phyloP scores from a whole-genome alignment of 176 grass and related monocot species.

The Melocanna baccifera region DNA sequence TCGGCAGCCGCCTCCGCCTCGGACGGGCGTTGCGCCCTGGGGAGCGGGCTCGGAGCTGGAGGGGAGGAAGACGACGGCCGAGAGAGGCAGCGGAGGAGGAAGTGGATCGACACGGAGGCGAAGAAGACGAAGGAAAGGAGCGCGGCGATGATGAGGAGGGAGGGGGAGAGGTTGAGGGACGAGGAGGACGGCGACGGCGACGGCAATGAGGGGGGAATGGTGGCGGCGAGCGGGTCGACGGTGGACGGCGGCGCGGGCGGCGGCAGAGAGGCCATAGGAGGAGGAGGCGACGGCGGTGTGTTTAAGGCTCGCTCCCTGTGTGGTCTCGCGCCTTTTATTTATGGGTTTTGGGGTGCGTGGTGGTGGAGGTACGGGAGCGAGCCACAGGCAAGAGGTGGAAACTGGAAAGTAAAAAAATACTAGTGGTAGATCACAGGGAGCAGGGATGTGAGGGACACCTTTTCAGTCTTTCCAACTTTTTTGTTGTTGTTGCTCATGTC shows the following conservation, averaged over 20 bases:
- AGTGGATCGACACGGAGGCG: conserved; percentile 71
- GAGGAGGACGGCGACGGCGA: conserved; percentile 22
- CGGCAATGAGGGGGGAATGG: conserved; percentile 38
- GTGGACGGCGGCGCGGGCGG: conserved; percentile 33
- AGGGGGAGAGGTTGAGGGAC: conserved; percentile 56
- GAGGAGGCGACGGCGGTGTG: background rate
- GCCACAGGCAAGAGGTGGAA: background rate
- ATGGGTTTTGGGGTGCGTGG: conserved; percentile 56
- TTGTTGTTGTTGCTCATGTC: background rate
- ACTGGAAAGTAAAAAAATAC: background rate
- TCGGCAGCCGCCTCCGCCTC: background rate
- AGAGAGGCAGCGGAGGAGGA: conserved; percentile 72
- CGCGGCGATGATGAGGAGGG: conserved; percentile 67
- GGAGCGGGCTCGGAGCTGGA: conserved; percentile 17
- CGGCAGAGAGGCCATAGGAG: conserved; percentile 33
- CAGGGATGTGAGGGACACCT: background rate
- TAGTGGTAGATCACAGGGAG: background rate
- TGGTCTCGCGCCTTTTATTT: conserved; percentile 42
- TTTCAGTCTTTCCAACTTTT: background rate
- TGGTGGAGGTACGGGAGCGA: background rate
- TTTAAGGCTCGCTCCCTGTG: conserved; percentile 21
- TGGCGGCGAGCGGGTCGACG: conserved; percentile 47
- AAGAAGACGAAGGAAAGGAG: conserved; percentile 68
- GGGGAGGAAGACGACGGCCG: conserved; percentile 2
- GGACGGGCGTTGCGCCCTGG: conserved; percentile 9